Evolutionary conservation across 306 rosid species (phyloP), one percentile per base, ranked within the genome.

Genomic region (Biancaea sappan): DNA sequence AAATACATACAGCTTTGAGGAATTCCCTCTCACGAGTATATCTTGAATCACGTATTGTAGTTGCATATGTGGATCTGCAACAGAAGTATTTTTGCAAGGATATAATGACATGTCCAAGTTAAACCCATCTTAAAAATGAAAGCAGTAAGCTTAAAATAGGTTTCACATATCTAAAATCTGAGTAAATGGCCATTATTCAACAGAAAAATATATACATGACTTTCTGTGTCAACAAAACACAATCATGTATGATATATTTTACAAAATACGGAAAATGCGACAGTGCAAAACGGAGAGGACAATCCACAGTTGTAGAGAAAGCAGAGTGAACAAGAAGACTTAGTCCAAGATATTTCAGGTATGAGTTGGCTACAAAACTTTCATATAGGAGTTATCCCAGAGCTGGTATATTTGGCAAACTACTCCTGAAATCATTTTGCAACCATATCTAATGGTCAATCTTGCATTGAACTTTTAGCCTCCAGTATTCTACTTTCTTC

Each of bases 31-130:
- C 97, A 22, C 97, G 92, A 61, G 77, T 70, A 72, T 91, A 94
- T 81, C 79, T 91, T 44, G 96, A 91, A 79, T 94, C 98, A 46
- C 98, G 97, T 31, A 85, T 82, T 5, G 97, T 91, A 38, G 98
- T 94, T 5, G 92, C 98, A 94, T 91, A 94, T 6, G 98, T 94
- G 54, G 98, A 91, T 78, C 98, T 94, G 88, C 34, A 67, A 78
- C 24, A 24, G 46, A 32, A 60, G 53, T 46, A 61, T 21, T 21
- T 29, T 80, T 10, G 83, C 58, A 56, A 74, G 10, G 53, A 60
- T 67, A 69, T 3, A 68, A 50, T 21, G 31, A 26, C 11, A 29
- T 14, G 16, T 56, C 26, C 78, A 31, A 73, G 41, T 58, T 58
- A 50, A 67, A 22, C 60, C 31, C 3, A 46, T 40, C 75, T 29